Evolutionary conservation across 2,329 filamentous ascomycete genomes (phyloP).

Genomic region (Colletotrichum sp.): DNA sequence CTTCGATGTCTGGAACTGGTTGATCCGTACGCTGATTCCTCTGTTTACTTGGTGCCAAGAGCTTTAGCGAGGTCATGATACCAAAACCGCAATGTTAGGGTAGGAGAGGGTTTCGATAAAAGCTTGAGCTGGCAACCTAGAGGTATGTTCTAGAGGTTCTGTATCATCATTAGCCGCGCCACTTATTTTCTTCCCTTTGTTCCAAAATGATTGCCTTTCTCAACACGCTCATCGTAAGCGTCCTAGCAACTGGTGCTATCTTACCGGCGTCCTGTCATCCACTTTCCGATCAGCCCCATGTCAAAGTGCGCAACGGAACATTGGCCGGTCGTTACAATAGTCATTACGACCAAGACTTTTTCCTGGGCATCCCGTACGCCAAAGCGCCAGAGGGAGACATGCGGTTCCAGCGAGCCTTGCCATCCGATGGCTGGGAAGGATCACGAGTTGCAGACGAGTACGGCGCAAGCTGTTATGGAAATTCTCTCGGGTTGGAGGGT

Average conservation of each 20-base stretch:
- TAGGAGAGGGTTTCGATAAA: neutral
- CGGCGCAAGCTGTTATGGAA: slow-evolving; percentile 49
- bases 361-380: slow-evolving; percentile 56
- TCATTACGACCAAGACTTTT: slow-evolving; percentile 37
- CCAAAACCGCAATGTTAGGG: neutral
- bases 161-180: neutral
- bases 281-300: neutral
- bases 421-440: slow-evolving; percentile 46
- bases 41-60: neutral
- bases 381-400: neutral
- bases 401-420: slow-evolving; percentile 22
- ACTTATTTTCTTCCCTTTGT: neutral
- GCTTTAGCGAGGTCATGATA: neutral
- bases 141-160: neutral
- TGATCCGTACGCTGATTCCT: neutral
- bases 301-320: neutral
- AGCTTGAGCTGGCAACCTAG: neutral
- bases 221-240: neutral
- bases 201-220: neutral
- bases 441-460: slow-evolving; percentile 46
- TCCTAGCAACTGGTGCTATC: neutral
- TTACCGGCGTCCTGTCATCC: neutral
- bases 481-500: neutral
- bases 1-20: neutral
- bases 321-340: neutral